Conservation (phyloP, 2,329 filamentous ascomycete genomes). For the Ascochyta rabiei region DNA sequence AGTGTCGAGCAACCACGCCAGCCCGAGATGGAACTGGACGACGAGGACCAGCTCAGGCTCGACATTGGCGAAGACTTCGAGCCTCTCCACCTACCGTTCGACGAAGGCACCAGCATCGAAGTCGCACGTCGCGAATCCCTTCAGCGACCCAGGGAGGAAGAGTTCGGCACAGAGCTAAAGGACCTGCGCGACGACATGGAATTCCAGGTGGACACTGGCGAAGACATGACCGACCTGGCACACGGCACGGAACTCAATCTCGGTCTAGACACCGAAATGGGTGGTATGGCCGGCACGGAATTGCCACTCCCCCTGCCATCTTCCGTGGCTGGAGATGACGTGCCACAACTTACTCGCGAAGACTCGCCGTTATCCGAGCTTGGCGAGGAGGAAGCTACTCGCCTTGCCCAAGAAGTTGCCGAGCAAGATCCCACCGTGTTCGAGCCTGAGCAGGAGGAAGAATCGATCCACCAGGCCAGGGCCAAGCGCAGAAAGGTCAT, state of each 20-base stretch:
- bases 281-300: conserved; percentile 57
- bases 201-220: conserved; percentile 52
- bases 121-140: conserved; percentile 83
- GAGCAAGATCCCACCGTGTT: conserved; percentile 47
- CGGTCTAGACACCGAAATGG: conserved; percentile 53
- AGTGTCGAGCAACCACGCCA: conserved; percentile 62
- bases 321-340: background rate
- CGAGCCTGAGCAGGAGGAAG: conserved; percentile 56
- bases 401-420: conserved; percentile 67
- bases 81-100: conserved; percentile 18
- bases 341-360: conserved; percentile 43
- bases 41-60: conserved; percentile 64
- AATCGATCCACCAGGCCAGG: conserved; percentile 68
- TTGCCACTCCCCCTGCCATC: conserved; percentile 13
- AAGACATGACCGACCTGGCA: conserved; percentile 35
- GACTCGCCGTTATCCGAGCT: conserved; percentile 62
- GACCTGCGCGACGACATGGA: conserved; percentile 56
- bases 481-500: conserved; percentile 82
- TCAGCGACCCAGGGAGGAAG: conserved; percentile 50
- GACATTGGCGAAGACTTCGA: conserved; percentile 65
- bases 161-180: conserved; percentile 58
- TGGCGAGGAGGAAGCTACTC: conserved; percentile 59
- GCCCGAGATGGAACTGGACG: conserved; percentile 53
- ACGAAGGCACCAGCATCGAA: conserved; percentile 72
- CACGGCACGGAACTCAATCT: conserved; percentile 28